Base-by-base conservation (phyloP, 2,329 filamentous ascomycete genomes). In the Fusarium sp. region DNA sequence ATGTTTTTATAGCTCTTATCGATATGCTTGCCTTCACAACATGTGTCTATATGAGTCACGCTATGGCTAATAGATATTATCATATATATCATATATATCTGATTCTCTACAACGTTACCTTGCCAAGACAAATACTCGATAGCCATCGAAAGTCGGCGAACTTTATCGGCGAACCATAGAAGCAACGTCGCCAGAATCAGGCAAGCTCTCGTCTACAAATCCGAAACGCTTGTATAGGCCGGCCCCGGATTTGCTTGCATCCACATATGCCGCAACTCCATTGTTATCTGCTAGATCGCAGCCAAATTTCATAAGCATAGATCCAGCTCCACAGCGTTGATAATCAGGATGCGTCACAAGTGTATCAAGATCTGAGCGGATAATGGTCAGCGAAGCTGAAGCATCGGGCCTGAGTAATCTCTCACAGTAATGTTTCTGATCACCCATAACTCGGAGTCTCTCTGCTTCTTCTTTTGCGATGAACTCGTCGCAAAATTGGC, bases 281-380 rank as follows among this genome's bases (percentile, higher is more conserved):
- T 72, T 20, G 10, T 56, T 35, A 8, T 75, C 72, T 0, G 70
- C 72, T 8, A 72, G 52, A 11, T 73, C 61, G 13, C 72, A 74
- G 2, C 72, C 71, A 61, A 70, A 74, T 46, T 55, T 42, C 10
- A 75, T 56, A 3, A 74, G 64, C 68, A 74, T 66, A 4, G 68
- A 72, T 2, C 71, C 71, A 6, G 62, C 63, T 14, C 72, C 72
- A n/a, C 63, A 64, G 4, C 72, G 60, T 36, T 73, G 72, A 14
- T 74, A 74, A 2, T 74, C 70, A 0, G 71, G 72, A 27, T 74
- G 72, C 1, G 72, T 75, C 4, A 49, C 72, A 4, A 75, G 29
- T 1, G 72, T 74, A 36, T 75, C 72, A 1, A 74, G 63, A 49
- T 74, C 72, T 72, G 29, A 6, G n/a, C 9, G 20, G 7, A 11